Percentiles rank a stretch among this genome's conserved stretches.
phyloP scores from a whole-genome alignment of 208 protist species.

The Leptomonas seymouri region DNA sequence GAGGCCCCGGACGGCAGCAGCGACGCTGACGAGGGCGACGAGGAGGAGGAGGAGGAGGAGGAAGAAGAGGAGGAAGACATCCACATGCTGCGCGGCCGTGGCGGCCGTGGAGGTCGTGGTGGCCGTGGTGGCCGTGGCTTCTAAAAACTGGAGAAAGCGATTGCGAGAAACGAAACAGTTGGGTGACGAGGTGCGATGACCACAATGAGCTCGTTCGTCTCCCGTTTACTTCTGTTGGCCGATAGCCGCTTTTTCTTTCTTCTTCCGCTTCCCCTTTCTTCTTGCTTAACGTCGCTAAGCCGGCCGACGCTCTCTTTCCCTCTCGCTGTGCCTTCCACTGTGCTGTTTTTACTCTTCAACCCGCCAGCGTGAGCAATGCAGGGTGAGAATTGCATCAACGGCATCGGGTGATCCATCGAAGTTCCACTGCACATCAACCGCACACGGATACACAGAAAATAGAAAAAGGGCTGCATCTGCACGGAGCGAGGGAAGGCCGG shows the following conservation, averaged over 20 bases:
- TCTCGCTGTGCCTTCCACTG: too few species aligned
- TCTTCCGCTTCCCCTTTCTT: background rate
- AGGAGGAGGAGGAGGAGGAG: constrained; percentile 80
- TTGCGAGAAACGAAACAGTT: background rate
- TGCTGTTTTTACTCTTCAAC: too few species aligned
- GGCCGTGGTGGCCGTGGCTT: constrained; percentile 18
- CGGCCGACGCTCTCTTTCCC: too few species aligned
- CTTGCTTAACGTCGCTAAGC: too few species aligned
- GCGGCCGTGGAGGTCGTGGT: constrained; percentile 22
- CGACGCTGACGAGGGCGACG: constrained; percentile 73
- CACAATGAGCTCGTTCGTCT: background rate
- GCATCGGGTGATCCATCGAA: too few species aligned
- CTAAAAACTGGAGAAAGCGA: constrained; percentile 11
- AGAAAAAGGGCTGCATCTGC: too few species aligned
- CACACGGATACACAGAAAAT: too few species aligned
- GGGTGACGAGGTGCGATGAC: too few species aligned
- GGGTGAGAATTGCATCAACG: too few species aligned
- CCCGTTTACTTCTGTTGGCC: background rate
- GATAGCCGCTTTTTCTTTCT: background rate
- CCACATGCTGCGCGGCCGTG: constrained; percentile 40
- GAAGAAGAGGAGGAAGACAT: constrained; percentile 43
- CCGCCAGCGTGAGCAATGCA: too few species aligned
- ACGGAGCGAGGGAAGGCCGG: too few species aligned
- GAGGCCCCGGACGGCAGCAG: constrained; percentile 81
- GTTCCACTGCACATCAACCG: too few species aligned